Evolutionary conservation across 352 stramenopile genomes (phyloP).

Genomic region (Phytophthora brassicae): DNA sequence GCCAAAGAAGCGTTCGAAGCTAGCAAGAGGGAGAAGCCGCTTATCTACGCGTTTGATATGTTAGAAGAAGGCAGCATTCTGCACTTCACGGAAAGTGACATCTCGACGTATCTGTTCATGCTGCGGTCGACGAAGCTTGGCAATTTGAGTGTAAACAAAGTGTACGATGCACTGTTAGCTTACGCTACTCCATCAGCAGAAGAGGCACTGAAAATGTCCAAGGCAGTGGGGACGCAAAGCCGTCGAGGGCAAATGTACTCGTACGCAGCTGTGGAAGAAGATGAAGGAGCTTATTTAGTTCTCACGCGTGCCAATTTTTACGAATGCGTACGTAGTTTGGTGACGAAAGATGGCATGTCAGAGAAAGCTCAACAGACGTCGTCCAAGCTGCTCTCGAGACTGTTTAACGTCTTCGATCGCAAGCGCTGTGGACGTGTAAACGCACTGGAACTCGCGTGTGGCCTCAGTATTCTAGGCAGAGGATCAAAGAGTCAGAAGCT

Average conservation of each 20-base stretch:
- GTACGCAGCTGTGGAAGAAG: constrained; percentile 78
- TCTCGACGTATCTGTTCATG: constrained; percentile 86
- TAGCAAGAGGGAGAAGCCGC: constrained; percentile 82
- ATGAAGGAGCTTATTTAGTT: constrained; percentile 80
- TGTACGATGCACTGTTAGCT: constrained; percentile 77
- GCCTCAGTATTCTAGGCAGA: constrained; percentile 82
- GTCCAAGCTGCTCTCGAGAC: constrained; percentile 77
- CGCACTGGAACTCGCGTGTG: constrained; percentile 82
- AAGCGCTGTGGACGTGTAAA: constrained; percentile 83
- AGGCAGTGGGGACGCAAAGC: constrained; percentile 42
- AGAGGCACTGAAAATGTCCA: constrained; percentile 68
- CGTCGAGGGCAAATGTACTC: constrained; percentile 61
- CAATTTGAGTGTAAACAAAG: constrained; percentile 69
- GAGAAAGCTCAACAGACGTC: constrained; percentile 86
- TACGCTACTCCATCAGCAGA: constrained; percentile 74
- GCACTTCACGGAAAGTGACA: constrained; percentile 83
- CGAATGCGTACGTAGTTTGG: constrained; percentile 82
- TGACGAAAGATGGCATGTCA: constrained; percentile 74
- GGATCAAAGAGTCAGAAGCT: constrained; percentile 88
- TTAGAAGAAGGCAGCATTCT: constrained; percentile 84
- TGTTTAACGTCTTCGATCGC: constrained; percentile 88
- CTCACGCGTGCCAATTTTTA: constrained; percentile 85
- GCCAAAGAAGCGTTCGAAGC: constrained; percentile 86
- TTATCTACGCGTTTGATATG: constrained; percentile 88
- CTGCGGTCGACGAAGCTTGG: constrained; percentile 77